Base-by-base conservation (phyloP, 495 filamentous ascomycete genomes). In the Parmelia sp. region DNA sequence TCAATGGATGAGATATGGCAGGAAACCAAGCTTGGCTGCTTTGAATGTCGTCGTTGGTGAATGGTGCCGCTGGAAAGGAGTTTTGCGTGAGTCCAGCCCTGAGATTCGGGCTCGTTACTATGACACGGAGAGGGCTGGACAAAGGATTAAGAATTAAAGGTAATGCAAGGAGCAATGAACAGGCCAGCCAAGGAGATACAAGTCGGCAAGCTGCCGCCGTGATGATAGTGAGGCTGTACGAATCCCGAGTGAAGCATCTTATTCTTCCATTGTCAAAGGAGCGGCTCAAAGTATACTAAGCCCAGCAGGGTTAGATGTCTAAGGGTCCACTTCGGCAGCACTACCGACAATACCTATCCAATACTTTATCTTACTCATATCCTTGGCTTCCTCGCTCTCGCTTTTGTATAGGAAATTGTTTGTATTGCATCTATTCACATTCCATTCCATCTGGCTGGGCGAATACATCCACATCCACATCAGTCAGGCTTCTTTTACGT, bases 21-120 rank as follows among this genome's bases (percentile, higher is more conserved):
- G 21, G 14, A 10, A n/a, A 2, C 8, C 8, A 1, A 21, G 29
- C 27, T 6, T 25, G 6, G 14, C 44, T 39, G 51, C n/a, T 29
- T n/a, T 45, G 53, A 42, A 25, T 31, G 9, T 42, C 5, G 39
- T 44, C 25, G n/a, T 45, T 40, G 29, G 29, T 40, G 51, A 14
- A 36, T 40, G 29, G 29, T 40, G 51, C 23, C 40, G 7, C 8
- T 57, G 49, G 39, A 63, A 33, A 56, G 61, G 39, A 62, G 37
- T 31, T 19, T 14, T 23, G 49, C 61, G 40, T 33, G 29, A 55
- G 61, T 25, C 56, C 44, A 33, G 39, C 42, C n/a, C 42, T 47
- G 37, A 39, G 29, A 29, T 36, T 39, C 56, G 29, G 27, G 53
- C 39, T 33, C 9, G 33, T 61, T 37, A 51, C 42, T 2, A 19